Percentiles rank a stretch among this genome's conserved stretches.
Conservation (phyloP, 305 asterid genomes). For the Rubia occidens region DNA sequence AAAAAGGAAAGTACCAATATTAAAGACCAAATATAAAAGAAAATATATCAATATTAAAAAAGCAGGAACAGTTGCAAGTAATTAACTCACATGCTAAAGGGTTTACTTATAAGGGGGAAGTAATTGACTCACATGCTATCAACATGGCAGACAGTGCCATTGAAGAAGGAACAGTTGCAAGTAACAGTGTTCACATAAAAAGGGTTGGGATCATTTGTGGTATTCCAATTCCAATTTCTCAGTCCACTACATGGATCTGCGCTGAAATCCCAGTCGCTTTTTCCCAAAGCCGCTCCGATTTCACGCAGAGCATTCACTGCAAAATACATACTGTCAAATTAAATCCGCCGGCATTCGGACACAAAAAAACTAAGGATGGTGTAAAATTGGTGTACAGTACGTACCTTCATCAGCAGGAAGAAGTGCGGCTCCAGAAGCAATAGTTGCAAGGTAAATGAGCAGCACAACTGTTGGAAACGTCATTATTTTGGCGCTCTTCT, state of each 20-base stretch:
- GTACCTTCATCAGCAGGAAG: constrained; percentile 3
- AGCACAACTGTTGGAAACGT: too few species aligned
- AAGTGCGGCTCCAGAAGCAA: neutral
- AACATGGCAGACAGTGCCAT: neutral
- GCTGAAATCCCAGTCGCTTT: neutral
- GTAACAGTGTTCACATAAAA: neutral
- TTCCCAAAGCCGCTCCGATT: neutral
- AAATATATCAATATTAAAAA: too few species aligned
- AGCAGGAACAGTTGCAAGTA: too few species aligned
- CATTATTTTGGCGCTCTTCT: too few species aligned
- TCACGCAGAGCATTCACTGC: neutral
- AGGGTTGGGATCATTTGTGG: neutral
- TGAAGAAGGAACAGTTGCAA: neutral
- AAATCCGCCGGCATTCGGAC: too few species aligned
- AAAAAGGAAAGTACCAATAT: too few species aligned
- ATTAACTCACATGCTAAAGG: too few species aligned
- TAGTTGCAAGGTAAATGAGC: neutral
- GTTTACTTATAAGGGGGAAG: too few species aligned
- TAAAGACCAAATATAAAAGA: too few species aligned
- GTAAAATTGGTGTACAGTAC: too few species aligned
- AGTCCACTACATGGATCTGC: neutral
- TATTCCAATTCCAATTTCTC: neutral
- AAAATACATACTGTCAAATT: too few species aligned
- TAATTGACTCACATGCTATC: neutral
- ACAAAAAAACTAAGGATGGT: too few species aligned